phyloP scores from a whole-genome alignment of 768 basidiomycete species.

The Pleurotus tuber-regium region DNA sequence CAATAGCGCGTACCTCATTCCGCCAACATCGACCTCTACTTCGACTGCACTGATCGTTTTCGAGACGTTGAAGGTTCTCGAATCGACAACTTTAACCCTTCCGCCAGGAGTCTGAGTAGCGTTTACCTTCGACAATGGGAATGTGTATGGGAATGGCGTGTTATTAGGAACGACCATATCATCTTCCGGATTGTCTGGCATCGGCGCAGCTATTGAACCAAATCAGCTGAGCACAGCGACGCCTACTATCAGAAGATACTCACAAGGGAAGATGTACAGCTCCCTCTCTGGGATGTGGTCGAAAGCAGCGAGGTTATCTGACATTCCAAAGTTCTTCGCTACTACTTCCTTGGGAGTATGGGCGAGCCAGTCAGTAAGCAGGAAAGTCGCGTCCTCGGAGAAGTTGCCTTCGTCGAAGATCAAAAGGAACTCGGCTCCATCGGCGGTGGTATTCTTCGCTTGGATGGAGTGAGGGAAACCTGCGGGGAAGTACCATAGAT shows the following conservation, averaged over 20 bases:
- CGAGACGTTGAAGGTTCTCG: conserved; percentile 48
- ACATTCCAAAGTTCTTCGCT: conserved; percentile 61
- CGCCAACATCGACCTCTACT: conserved; percentile 56
- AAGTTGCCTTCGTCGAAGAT: conserved; percentile 42
- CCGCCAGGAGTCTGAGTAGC: conserved; percentile 49
- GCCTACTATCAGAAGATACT: too few relatives aligned
- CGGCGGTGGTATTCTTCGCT: conserved; percentile 43
- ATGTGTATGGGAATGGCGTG: conserved; percentile 53
- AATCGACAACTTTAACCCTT: conserved; percentile 58
- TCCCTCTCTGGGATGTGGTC: conserved; percentile 52
- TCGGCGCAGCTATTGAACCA: conserved; percentile 26
- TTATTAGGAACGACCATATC: conserved; percentile 51
- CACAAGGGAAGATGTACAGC: conserved; percentile 51
- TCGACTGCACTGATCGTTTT: conserved; percentile 56
- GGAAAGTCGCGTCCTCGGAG: conserved; percentile 58
- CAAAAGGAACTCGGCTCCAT: conserved; percentile 56
- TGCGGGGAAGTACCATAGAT: conserved; percentile 61
- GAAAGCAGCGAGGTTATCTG: conserved; percentile 39
- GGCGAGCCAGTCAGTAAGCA: conserved; percentile 65
- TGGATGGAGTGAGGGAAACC: conserved; percentile 57
- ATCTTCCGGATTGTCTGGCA: conserved; percentile 35
- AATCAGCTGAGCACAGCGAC: too few relatives aligned
- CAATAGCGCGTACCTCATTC: too few relatives aligned
- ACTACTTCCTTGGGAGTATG: conserved; percentile 57
- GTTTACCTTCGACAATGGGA: conserved; percentile 46